Evolutionary conservation across 2,329 filamentous ascomycete genomes (phyloP).

Genomic region (Taxawa tesnikishii): DNA sequence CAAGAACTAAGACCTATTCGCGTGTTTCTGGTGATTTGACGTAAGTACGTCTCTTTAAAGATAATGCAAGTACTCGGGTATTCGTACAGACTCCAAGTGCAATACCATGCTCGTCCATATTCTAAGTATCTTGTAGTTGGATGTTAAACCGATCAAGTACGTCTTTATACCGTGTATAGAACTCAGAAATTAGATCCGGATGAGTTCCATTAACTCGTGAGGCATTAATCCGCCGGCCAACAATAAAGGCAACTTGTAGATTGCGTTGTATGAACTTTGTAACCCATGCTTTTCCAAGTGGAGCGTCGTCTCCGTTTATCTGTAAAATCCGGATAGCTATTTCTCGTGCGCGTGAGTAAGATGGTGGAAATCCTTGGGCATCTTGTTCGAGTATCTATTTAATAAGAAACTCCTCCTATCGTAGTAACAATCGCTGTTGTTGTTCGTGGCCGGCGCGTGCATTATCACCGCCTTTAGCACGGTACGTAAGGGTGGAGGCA

Average conservation of each 20-base stretch:
- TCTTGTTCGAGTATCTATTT: conserved; percentile 3
- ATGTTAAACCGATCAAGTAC: background rate
- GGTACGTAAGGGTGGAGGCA: background rate
- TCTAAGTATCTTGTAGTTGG: conserved; percentile 1
- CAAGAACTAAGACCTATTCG: conserved; percentile 2
- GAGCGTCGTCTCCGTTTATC: conserved; percentile 1
- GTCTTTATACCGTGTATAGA: conserved; percentile 1
- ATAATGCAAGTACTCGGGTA: background rate
- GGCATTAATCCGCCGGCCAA: conserved; percentile 1
- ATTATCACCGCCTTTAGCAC: background rate
- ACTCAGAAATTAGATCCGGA: conserved; percentile 1
- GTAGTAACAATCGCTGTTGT: background rate
- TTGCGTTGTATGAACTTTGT: conserved; percentile 1
- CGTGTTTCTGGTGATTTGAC: conserved; percentile 3
- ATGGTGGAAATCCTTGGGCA: background rate
- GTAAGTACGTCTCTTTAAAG: conserved; percentile 1
- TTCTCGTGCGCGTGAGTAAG: background rate
- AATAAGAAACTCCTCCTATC: conserved; percentile 3
- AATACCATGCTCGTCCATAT: conserved; percentile 4
- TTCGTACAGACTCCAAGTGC: conserved; percentile 2
- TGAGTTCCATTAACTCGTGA: conserved; percentile 2
- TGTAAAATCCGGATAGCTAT: conserved; percentile 1
- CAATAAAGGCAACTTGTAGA: conserved; percentile 1
- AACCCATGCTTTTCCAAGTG: background rate
- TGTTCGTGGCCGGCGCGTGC: background rate